phyloP scores from a whole-genome alignment of 208 protist species.

The Tritrichomonas musculus region DNA sequence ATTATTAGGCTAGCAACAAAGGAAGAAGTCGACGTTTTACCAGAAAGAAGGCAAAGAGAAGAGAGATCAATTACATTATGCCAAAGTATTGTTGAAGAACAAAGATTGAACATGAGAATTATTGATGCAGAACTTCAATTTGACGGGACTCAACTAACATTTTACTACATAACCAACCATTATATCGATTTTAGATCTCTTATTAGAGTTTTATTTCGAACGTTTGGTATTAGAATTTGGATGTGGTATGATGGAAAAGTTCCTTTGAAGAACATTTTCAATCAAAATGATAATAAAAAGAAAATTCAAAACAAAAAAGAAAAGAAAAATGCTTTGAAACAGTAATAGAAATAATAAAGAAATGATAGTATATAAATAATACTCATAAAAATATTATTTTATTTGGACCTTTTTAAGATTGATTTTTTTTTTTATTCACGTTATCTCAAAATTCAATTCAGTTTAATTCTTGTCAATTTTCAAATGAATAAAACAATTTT shows the following conservation, averaged over 20 bases:
- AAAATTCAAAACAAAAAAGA: background rate
- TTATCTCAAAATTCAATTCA: too few species aligned
- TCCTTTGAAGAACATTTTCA: background rate
- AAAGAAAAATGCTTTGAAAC: too few species aligned
- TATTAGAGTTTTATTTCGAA: background rate
- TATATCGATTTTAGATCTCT: slow-evolving; percentile 5
- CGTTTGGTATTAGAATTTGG: slow-evolving; percentile 1
- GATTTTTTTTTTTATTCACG: too few species aligned
- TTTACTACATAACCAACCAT: background rate
- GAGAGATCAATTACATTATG: background rate
- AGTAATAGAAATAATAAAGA: too few species aligned
- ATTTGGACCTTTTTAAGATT: too few species aligned
- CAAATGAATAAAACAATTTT: too few species aligned
- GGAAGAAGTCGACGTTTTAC: background rate
- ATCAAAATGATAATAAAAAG: background rate
- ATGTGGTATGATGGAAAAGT: slow-evolving; percentile 15
- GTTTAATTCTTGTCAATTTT: too few species aligned
- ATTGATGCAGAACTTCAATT: background rate
- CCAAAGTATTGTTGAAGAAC: background rate
- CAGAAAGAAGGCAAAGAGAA: background rate
- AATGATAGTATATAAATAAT: too few species aligned
- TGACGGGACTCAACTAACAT: background rate
- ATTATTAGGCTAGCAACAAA: background rate
- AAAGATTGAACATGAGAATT: background rate
- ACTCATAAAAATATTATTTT: too few species aligned